phyloP scores from a whole-genome alignment of 2,329 filamentous ascomycete genomes.

The Dryadomyces quercivorus region DNA sequence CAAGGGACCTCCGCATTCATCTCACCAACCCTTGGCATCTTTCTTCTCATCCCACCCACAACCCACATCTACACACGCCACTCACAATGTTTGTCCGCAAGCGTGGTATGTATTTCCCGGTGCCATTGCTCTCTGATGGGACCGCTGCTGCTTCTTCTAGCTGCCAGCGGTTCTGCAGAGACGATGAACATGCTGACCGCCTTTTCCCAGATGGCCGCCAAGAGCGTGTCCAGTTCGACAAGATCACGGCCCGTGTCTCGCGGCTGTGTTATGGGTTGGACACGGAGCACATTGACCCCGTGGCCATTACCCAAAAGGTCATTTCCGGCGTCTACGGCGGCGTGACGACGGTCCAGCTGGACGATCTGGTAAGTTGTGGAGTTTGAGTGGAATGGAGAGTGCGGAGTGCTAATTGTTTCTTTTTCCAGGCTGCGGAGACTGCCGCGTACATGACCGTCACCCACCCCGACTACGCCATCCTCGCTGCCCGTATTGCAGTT shows the following conservation, averaged over 20 bases:
- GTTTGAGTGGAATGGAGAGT: background rate
- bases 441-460: constrained; percentile 99
- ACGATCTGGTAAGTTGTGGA: constrained; percentile 67
- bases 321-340: constrained; percentile 98
- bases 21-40: constrained; percentile 7
- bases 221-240: constrained; percentile 99
- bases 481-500: constrained; percentile 94
- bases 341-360: constrained; percentile 90
- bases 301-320: constrained; percentile 97
- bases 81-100: constrained; percentile 49
- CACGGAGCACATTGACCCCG: constrained; percentile 86
- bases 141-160: background rate
- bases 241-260: constrained; percentile 97
- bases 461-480: constrained; percentile 96
- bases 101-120: constrained; percentile 36
- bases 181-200: background rate
- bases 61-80: constrained; percentile 1
- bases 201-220: constrained; percentile 78
- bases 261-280: constrained; percentile 96
- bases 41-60: background rate
- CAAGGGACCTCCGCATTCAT: background rate
- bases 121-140: background rate
- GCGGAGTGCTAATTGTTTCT: background rate
- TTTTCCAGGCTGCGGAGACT: constrained; percentile 81
- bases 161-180: background rate